Evolutionary conservation across 345 rosid genomes (phyloP).

Genomic region (Pistacia vera): DNA sequence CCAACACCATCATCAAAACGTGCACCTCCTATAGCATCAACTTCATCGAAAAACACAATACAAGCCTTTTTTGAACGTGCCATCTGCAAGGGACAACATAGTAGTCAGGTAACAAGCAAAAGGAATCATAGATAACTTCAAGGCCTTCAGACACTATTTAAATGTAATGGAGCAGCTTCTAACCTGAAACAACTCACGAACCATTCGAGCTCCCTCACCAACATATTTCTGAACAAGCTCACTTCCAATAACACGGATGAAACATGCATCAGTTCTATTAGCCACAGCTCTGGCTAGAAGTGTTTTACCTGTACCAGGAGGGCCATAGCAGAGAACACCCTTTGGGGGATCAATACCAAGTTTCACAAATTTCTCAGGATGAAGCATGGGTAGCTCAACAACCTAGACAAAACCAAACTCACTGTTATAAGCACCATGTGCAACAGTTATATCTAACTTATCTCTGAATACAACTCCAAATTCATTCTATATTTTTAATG

Average conservation of each 20-base stretch:
- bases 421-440: not conserved
- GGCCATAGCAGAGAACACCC: constrained; percentile 98
- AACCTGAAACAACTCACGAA: constrained; percentile 96
- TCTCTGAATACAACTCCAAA: not conserved
- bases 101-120: constrained; percentile 1
- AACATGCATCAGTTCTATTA: constrained; percentile 98
- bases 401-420: constrained; percentile 50
- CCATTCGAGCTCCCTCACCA: constrained; percentile 99
- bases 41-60: constrained; percentile 84
- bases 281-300: constrained; percentile 98
- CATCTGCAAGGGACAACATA: constrained; percentile 47
- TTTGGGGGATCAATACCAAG: constrained; percentile 99
- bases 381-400: constrained; percentile 99
- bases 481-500: not conserved
- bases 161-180: constrained; percentile 9
- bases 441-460: not conserved
- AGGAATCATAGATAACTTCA: not conserved
- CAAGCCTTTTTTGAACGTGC: constrained; percentile 90
- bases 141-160: not conserved
- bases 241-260: constrained; percentile 96
- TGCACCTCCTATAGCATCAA: constrained; percentile 87
- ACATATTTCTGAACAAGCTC: constrained; percentile 99
- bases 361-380: constrained; percentile 98
- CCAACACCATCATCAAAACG: constrained; percentile 87
- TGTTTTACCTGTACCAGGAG: constrained; percentile 98